A percentile compares a stretch with the other conserved stretches of the same genome.
phyloP scores from a whole-genome alignment of 2,329 filamentous ascomycete species.

The Aspergillus brunneoviolaceus region DNA sequence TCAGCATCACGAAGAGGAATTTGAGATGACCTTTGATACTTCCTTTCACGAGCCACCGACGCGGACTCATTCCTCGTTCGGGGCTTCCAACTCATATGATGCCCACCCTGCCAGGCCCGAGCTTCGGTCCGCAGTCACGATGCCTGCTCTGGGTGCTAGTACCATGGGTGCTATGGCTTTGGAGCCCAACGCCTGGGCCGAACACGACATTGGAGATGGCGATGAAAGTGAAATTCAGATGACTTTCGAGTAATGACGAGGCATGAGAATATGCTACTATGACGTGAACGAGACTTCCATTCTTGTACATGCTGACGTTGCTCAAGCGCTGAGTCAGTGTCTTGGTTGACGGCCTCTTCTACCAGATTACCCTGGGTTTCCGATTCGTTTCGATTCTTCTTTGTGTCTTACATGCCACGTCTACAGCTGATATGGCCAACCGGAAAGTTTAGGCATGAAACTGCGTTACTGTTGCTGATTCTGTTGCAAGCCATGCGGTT shows the following conservation, averaged over 20 bases:
- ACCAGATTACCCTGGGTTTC: not conserved
- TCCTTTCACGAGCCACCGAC: constrained; percentile 50
- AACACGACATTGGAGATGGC: constrained; percentile 49
- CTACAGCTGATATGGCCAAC: not conserved
- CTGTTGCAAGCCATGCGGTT: not conserved
- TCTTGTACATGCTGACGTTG: constrained; percentile 7
- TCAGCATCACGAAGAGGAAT: constrained; percentile 30
- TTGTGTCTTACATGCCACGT: not conserved
- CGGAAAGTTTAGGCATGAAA: not conserved
- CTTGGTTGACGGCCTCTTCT: not conserved
- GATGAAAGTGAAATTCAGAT: constrained; percentile 75
- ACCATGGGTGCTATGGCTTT: constrained; percentile 33
- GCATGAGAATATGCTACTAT: constrained; percentile 13
- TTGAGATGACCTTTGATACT: constrained; percentile 73
- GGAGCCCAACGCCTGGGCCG: constrained; percentile 68
- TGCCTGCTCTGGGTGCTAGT: constrained; percentile 27
- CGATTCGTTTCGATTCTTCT: not conserved
- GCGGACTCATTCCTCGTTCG: constrained; percentile 20
- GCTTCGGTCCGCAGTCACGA: constrained; percentile 34
- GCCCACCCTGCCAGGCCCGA: constrained; percentile 24
- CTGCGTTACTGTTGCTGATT: not conserved
- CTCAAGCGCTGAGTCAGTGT: not conserved
- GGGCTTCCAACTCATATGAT: constrained; percentile 12
- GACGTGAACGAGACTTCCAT: constrained; percentile 5
- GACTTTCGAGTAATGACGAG: constrained; percentile 67